These are phyloP conservation scores for Polytolypa hystricis DNA, from an alignment of 2,329 filamentous ascomycete species.

Conservation along the genomic window DNA sequence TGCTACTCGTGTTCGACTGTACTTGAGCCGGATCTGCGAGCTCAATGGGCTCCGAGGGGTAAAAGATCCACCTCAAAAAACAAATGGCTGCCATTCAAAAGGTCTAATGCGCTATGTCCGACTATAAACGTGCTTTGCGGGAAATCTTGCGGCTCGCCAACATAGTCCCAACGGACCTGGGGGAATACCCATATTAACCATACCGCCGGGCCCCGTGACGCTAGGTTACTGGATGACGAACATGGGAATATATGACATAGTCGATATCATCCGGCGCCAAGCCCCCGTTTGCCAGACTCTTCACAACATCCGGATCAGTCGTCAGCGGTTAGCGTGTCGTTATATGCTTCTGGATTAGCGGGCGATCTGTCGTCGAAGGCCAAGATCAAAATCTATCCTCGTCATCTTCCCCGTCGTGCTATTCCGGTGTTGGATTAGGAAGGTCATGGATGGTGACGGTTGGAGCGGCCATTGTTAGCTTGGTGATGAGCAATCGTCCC, in stretches of 20 bases:
- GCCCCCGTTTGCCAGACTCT: conserved; percentile 26
- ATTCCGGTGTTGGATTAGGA: conserved; percentile 20
- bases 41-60: conserved; percentile 14
- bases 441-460: conserved; percentile 24
- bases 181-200: conserved; percentile 12
- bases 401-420: conserved; percentile 9
- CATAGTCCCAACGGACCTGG: conserved; percentile 33
- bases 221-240: conserved; percentile 19
- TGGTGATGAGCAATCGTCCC: too few species aligned
- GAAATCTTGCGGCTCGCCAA: conserved; percentile 32
- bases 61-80: conserved; percentile 20
- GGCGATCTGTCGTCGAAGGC: conserved; percentile 18
- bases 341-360: conserved; percentile 19
- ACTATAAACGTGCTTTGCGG: conserved; percentile 28
- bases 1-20: conserved; percentile 7
- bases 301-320: conserved; percentile 17
- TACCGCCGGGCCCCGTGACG: too few species aligned
- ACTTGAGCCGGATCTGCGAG: conserved; percentile 12
- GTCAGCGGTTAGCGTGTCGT: conserved; percentile 16
- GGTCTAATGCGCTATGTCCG: conserved; percentile 19
- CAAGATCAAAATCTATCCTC: conserved; percentile 20
- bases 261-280: conserved; percentile 29
- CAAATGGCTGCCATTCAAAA: conserved; percentile 15
- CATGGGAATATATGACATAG: conserved; percentile 32
- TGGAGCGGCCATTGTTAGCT: not conserved